Evolutionary conservation across 2,329 filamentous ascomycete species (phyloP).

Genomic region (Fusarium mexicanum): DNA sequence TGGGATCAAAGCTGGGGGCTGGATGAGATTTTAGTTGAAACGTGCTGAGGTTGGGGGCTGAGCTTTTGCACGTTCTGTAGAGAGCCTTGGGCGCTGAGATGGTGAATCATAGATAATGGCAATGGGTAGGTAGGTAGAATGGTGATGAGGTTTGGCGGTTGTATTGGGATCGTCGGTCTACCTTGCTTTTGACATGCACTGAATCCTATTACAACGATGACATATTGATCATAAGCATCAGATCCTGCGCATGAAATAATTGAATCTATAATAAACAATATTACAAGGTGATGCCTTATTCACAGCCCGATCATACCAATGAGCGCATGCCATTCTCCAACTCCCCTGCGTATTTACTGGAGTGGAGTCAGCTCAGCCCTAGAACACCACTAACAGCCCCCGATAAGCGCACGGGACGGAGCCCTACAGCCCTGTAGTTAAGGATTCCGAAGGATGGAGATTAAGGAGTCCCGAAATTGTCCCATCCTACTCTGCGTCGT

Average conservation of each 20-base stretch:
- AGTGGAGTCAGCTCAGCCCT: not conserved
- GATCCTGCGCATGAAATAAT: not conserved
- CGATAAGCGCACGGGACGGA: not conserved
- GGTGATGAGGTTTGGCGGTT: not conserved
- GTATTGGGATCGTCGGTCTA: not conserved
- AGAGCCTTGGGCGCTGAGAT: not conserved
- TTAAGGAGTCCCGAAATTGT: not conserved
- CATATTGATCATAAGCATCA: not conserved
- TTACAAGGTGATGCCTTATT: too few species aligned
- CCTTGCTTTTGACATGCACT: not conserved
- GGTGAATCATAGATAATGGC: not conserved
- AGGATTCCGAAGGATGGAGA: conserved; percentile 6
- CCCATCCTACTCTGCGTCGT: not conserved
- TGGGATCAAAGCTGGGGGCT: not conserved
- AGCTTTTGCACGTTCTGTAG: not conserved
- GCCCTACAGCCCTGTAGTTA: not conserved
- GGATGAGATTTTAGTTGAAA: conserved; percentile 1
- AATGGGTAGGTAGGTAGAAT: not conserved
- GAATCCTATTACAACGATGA: not conserved
- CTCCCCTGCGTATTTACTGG: not conserved
- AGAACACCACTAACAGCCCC: not conserved
- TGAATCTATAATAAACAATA: not conserved
- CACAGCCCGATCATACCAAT: not conserved
- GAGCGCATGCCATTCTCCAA: fast-evolving
- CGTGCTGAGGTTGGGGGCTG: not conserved